A percentile compares a stretch with the other conserved stretches of the same genome.
phyloP scores from a whole-genome alignment of 768 basidiomycete genomes.

The Antrodiella citrinella region DNA sequence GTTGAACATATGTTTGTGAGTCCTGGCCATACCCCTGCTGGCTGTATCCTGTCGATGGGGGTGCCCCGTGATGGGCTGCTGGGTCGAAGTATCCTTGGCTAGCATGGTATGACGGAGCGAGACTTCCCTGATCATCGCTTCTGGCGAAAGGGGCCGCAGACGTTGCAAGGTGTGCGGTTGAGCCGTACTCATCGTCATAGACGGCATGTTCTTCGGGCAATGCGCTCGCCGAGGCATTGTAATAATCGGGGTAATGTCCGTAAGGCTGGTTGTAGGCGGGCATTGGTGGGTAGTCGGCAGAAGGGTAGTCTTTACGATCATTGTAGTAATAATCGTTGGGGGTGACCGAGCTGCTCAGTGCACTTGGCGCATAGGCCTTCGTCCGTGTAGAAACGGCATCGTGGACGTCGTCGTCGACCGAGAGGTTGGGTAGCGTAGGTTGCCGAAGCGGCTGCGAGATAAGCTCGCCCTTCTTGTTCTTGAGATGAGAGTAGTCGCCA shows the following conservation, averaged over 20 bases:
- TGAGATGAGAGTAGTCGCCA: slow-evolving; percentile 86
- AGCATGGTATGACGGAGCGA: background rate
- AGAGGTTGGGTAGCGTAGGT: slow-evolving; percentile 89
- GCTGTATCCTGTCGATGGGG: background rate
- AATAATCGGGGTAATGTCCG: slow-evolving; percentile 42
- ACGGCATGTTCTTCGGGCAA: slow-evolving; percentile 44
- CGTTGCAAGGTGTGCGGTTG: slow-evolving; percentile 48
- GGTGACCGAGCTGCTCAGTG: slow-evolving; percentile 25
- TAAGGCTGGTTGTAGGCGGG: slow-evolving; percentile 65
- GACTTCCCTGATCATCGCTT: background rate
- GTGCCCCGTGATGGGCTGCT: background rate
- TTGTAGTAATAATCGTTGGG: slow-evolving; percentile 41
- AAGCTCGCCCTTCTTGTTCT: slow-evolving; percentile 86
- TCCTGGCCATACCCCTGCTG: background rate
- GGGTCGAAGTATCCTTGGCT: background rate
- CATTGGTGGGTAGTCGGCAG: slow-evolving; percentile 57
- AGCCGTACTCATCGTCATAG: slow-evolving; percentile 67
- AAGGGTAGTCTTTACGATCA: slow-evolving; percentile 36
- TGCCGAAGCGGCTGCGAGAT: slow-evolving; percentile 78
- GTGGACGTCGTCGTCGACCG: slow-evolving; percentile 68
- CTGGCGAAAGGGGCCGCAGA: slow-evolving; percentile 51
- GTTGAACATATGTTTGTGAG: background rate
- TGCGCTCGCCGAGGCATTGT: slow-evolving; percentile 48
- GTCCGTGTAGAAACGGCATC: slow-evolving; percentile 50
- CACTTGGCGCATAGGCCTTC: slow-evolving; percentile 48